Conservation (phyloP, 2,329 filamentous ascomycete genomes). For the Claviceps sp. region DNA sequence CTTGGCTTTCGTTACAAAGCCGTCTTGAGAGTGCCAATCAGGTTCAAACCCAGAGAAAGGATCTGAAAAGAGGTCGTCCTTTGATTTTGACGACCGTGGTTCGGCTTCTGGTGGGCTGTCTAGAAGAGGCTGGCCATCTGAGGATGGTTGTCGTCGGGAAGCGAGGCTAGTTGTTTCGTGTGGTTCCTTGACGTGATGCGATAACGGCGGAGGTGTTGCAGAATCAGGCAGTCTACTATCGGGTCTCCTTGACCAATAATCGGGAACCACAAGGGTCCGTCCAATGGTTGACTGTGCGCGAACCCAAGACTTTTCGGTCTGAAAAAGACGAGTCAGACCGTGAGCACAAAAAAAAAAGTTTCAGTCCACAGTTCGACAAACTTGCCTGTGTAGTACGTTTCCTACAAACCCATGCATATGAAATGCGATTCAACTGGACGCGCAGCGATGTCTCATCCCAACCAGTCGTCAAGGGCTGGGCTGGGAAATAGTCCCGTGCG, state of each 20-base stretch:
- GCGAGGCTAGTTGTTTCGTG: slow-evolving; percentile 4
- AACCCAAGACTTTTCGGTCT: neutral
- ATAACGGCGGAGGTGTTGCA: neutral
- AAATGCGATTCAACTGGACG: slow-evolving; percentile 24
- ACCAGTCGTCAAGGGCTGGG: slow-evolving; percentile 18
- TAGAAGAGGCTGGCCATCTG: neutral
- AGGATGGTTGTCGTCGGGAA: slow-evolving; percentile 4
- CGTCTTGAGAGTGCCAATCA: slow-evolving; percentile 11
- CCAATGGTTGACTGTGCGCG: neutral
- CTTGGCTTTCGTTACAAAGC: slow-evolving; percentile 8
- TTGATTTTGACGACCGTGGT: neutral
- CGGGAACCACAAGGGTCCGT: neutral
- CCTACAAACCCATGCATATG: slow-evolving; percentile 11
- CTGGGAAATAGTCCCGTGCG: slow-evolving; percentile 24
- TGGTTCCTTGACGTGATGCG: neutral
- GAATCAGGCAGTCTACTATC: neutral
- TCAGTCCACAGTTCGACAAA: neutral
- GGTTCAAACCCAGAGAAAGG: slow-evolving; percentile 11
- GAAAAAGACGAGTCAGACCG: neutral
- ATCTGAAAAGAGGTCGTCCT: slow-evolving; percentile 9
- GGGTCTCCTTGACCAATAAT: slow-evolving; percentile 1
- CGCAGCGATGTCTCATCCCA: slow-evolving; percentile 17
- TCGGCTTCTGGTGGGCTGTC: neutral
- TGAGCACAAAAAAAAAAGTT: neutral
- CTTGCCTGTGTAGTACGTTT: neutral